Evolutionary conservation across 768 basidiomycete species (phyloP), one percentile per base, ranked within the genome.

Genomic region (Grammothele lineata): DNA sequence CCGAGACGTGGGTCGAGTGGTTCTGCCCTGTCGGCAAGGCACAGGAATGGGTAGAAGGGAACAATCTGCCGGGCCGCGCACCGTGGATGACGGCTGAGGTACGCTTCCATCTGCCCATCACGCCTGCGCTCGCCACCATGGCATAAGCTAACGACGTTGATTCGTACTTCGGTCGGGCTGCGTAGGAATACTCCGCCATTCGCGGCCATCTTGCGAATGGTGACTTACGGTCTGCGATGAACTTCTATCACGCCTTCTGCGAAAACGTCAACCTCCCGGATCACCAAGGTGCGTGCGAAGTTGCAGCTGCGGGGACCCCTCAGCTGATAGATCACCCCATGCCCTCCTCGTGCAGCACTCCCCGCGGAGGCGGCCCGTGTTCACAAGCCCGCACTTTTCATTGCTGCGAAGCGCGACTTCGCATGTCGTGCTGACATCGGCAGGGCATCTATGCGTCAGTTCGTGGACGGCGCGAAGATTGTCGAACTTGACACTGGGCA

Each of bases 401-500:
- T 60, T 5, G 66, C 55, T 0, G 62, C 64, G 0, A 62, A 53
- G 37, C 57, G 61, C n/a, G 72, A 73, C 43, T 60, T 57, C 37
- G 61, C 70, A 25, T 62, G 60, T 44, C 9, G 59, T 32, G 50
- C 57, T 14, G 59, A 53, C 1, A 49, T 60, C 17, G 60, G 54
- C 12, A 54, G 54, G 17, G 18, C 52, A 12, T 35, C 22, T 15
- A 61, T 67, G 11, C 38, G 62, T 47, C 53, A 60, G 39, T 58
- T 58, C n/a, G 45, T 36, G 45, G 64, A 64, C 3, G 51, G 54
- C 23, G 43, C 57, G 24, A 64, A 65, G n/a, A 44, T 63, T 3
- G 57, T 51, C 45, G 68, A 69, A 30, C 63, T 71, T 14, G 62
- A 70, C 17, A 50, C 57, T 0, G 68, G 66, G 1, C 73, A 75